phyloP scores from a whole-genome alignment of 2,329 filamentous ascomycete genomes.

The Nemania bipapillata region DNA sequence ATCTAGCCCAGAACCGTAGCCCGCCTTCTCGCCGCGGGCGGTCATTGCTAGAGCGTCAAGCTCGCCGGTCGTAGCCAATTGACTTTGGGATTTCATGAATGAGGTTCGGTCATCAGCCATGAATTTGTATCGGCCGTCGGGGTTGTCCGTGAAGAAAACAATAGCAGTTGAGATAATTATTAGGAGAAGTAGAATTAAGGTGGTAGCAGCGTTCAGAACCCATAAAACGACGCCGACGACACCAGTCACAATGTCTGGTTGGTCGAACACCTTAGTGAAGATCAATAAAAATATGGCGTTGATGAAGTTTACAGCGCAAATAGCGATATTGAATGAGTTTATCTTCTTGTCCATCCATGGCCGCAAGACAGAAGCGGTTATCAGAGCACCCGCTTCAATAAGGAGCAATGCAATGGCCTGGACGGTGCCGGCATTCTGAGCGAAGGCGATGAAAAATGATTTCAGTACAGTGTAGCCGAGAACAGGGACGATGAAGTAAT shows the following conservation, averaged over 20 bases:
- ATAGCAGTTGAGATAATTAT: constrained; percentile 78
- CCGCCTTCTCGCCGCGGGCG: constrained; percentile 80
- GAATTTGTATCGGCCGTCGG: constrained; percentile 92
- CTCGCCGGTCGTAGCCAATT: constrained; percentile 80
- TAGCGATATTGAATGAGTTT: constrained; percentile 95
- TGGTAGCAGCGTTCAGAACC: constrained; percentile 84
- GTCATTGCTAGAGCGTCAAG: constrained; percentile 89
- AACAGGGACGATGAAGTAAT: constrained; percentile 90
- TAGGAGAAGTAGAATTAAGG: constrained; percentile 83
- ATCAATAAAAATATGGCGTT: constrained; percentile 89
- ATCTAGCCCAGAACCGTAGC: constrained; percentile 67
- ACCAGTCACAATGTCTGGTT: constrained; percentile 83
- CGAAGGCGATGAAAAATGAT: constrained; percentile 86
- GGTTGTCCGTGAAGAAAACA: constrained; percentile 89
- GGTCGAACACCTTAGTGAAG: constrained; percentile 86
- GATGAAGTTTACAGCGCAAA: constrained; percentile 88
- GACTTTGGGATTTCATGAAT: constrained; percentile 95
- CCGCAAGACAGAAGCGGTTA: constrained; percentile 80
- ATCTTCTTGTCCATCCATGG: constrained; percentile 99
- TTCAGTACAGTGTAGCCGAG: constrained; percentile 85
- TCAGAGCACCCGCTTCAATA: constrained; percentile 81
- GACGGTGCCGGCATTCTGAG: constrained; percentile 74
- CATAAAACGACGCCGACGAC: constrained; percentile 91
- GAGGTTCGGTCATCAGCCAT: constrained; percentile 96
- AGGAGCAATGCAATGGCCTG: constrained; percentile 86